Evolutionary conservation across 768 basidiomycete species (phyloP), one percentile per base, ranked within the genome.

Genomic region (Rhodotorula kratochvilovae): DNA sequence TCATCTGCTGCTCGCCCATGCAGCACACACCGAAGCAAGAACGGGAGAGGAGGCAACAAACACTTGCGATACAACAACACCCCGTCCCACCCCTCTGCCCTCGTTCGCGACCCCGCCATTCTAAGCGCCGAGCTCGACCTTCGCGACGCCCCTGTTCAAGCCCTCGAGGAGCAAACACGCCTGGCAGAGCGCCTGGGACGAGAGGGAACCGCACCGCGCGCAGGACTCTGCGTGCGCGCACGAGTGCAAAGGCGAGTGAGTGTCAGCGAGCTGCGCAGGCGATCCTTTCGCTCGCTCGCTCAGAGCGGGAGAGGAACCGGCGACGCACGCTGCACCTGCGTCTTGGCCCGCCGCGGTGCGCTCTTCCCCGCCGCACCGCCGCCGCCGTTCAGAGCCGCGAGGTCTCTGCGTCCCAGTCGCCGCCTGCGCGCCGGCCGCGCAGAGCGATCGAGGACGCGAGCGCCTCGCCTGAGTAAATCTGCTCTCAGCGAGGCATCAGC

Each of bases 141-240:
- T 74, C n/a, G 77, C 76, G 21, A 76, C 67, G 3, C 77, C 77
- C 53, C 55, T 57, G 61, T 78, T 78, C 11, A 78, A 65, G 31
- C 72, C 74, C n/a, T 77, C 77, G 35, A 78, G 60, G 33, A 78
- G 61, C 51, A 73, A 61, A 64, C 78, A 78, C 12, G 77, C 78
- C 79, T 94, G 94, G 79, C 92, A 94, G n/a, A 99, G 81, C n/a
- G 89, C 88, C 75, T 98, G 96, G 71, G 91, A 94, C 6, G 93
- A 90, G 84, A 98, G 94, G 79, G 94, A 94, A 5, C 93, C 93
- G 76, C 96, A 99, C 58, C 92, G 85, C 76, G 87, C 84, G 79
- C 96, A 99, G 25, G 87, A 92, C 82, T 91, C 93, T 98, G 79
- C 15, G 51, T 33, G 25, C 45, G 31, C 61, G 35, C 57, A 58